These are phyloP conservation scores for Alloteropsis semialata DNA, from an alignment of 176 grass and related monocot species.

Conservation along the genomic window DNA sequence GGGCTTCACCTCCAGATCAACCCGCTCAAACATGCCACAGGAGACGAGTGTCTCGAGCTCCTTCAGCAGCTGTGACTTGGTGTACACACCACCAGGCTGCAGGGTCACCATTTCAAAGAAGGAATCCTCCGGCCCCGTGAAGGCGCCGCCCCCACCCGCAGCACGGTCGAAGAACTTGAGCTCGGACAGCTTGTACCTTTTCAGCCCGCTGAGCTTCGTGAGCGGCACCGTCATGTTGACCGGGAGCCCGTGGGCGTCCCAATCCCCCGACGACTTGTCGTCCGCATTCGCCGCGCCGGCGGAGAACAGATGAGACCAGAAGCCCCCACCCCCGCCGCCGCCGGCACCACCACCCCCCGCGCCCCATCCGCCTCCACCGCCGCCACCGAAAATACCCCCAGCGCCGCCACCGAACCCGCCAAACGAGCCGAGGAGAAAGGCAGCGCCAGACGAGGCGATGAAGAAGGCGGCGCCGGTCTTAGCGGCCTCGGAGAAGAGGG, in stretches of 20 bases:
- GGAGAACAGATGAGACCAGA: constrained; percentile 70
- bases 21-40: constrained; percentile 92
- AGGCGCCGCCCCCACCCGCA: constrained; percentile 11
- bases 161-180: constrained; percentile 81
- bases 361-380: constrained; percentile 48
- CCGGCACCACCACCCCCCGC: constrained; percentile 43
- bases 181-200: constrained; percentile 86
- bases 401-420: constrained; percentile 50
- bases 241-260: constrained; percentile 82
- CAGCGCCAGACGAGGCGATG: constrained; percentile 47
- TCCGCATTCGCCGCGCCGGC: constrained; percentile 64
- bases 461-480: constrained; percentile 52
- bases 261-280: constrained; percentile 51
- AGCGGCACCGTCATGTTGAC: constrained; percentile 67
- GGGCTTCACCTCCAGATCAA: constrained; percentile 84
- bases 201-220: constrained; percentile 82
- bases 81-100: constrained; percentile 87
- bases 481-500: constrained; percentile 29
- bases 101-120: constrained; percentile 97
- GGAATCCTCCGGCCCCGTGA: constrained; percentile 72
- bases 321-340: constrained; percentile 49
- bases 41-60: constrained; percentile 90
- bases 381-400: constrained; percentile 36
- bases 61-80: constrained; percentile 81
- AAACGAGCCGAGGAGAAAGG: constrained; percentile 46